Evolutionary conservation across 106 monocot genomes (phyloP), one percentile per base, ranked within the genome.

Genomic region (Vanilla planifolia): DNA sequence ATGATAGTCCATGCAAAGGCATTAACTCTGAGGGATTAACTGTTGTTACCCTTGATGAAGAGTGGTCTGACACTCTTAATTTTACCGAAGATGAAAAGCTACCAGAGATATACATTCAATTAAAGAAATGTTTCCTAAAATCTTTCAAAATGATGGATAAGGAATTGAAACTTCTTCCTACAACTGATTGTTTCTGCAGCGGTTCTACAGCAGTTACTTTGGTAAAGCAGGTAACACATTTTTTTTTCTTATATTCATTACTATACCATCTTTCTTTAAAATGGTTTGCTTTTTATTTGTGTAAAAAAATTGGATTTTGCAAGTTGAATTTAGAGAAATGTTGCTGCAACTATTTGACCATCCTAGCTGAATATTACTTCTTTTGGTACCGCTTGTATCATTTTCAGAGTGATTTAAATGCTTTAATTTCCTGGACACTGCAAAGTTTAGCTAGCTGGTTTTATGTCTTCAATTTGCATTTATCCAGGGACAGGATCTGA

Each of bases 81-180:
- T 48, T 37, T 53, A 72, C 67, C 26, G 80, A 78, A 36, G 64
- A 65, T n/a, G 47, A 51, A 37, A 78, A 80, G 55, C 64, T 73
- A 26, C 81, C 84, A 16, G 81, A 85, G 39, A 65, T 72, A 8
- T 85, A 71, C 67, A 29, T 43, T 1, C 34, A 64, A 22, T 62
- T 88, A 48, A 84, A 79, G 51, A 50, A 74, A 55, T 79, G 88
- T 51, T 51, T 93, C 23, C 22, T 79, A 27, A 88, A 79, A 60
- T 61, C 92, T 53, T 93, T 74, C 66, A 85, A 79, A 51, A 27
- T 62, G 41, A 84, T 88, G 92, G 92, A 88, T 71, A 93, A 84
- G 72, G 92, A 88, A 52, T 61, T 93, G 15, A 85, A 80, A 67
- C 36, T 79, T 48, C 76, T 85, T 30, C 80, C 66, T 15, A 72